Evolutionary conservation across 805 yeast species (phyloP).

Genomic region (Clavispora carvajalis): DNA sequence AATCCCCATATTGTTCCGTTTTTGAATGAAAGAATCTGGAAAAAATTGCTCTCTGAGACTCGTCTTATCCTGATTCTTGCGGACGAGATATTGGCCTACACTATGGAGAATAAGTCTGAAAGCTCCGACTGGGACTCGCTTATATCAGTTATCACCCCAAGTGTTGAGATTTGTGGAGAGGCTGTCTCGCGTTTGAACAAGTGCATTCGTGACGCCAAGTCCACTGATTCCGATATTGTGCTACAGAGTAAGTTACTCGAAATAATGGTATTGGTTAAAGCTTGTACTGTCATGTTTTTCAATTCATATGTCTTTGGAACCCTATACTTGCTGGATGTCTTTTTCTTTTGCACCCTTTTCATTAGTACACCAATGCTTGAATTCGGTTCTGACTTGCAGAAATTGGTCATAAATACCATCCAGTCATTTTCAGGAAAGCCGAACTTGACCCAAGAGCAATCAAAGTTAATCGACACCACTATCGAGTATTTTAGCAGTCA

Average conservation of each 20-base stretch:
- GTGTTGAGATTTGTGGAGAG: constrained; percentile 66
- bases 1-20: constrained; percentile 46
- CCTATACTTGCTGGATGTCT: constrained; percentile 64
- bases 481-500: constrained; percentile 51
- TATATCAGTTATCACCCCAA: constrained; percentile 63
- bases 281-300: constrained; percentile 62
- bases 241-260: constrained; percentile 59
- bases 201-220: constrained; percentile 48
- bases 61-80: constrained; percentile 52
- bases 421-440: constrained; percentile 64
- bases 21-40: constrained; percentile 63
- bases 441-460: constrained; percentile 35
- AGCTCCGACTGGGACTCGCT: constrained; percentile 63
- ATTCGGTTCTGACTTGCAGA: constrained; percentile 57
- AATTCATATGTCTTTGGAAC: constrained; percentile 60
- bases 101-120: constrained; percentile 74
- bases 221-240: constrained; percentile 34
- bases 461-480: constrained; percentile 41
- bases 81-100: constrained; percentile 69
- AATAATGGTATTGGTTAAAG: constrained; percentile 58
- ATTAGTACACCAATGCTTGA: constrained; percentile 49
- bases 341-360: constrained; percentile 60
- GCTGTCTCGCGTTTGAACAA: constrained; percentile 53
- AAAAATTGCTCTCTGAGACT: constrained; percentile 56
- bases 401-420: constrained; percentile 57